Evolutionary conservation across 164 flowering plant species (phyloP), one percentile per base, ranked within the genome.

Genomic region (Berberis thunbergii): DNA sequence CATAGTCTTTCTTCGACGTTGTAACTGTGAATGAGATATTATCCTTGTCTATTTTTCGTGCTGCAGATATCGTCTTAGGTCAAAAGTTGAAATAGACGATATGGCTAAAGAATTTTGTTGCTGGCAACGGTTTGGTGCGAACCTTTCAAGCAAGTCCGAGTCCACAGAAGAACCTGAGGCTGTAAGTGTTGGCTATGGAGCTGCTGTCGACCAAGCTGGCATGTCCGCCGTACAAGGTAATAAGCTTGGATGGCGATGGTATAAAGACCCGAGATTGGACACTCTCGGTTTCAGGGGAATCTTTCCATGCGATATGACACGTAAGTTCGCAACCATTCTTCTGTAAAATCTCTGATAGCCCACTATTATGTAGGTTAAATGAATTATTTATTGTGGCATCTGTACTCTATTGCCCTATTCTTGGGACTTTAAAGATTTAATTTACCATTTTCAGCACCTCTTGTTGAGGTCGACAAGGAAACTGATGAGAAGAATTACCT

Each of bases 81-180:
- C 97, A 43, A 89, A 95, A 77, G 94, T 95, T 61, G 99, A 91
- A 43, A 91, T 95, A 64, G 96, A 87, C 62, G 79, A 84, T 72
- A 77, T 85, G 57, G 80, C 84, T 0, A 71, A 78, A 58, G 92
- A 91, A 44, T 89, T 83, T 64, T 80, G 81, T 67, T 95, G 97
- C 72, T 91, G 97, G 99, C 99, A 95, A 72, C 81, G 85, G 3
- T 91, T 78, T 73, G 96, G 99, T 59, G 75, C 76, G 38, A 59
- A 77, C 38, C 70, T 87, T 48, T 72, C 77, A 58, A 57, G 66
- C 4, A 70, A 74, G 56, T 66, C 84, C 13, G 68, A 81, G 41
- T 72, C 79, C 8, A 64, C 41, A 38, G 88, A 84, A 72, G 97
- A 91, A 54, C 91, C 89, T 1, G 97, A 86, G 57, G 86, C 86